Base-by-base conservation (phyloP, 345 rosid genomes). In the Atalantia buxifolia region DNA sequence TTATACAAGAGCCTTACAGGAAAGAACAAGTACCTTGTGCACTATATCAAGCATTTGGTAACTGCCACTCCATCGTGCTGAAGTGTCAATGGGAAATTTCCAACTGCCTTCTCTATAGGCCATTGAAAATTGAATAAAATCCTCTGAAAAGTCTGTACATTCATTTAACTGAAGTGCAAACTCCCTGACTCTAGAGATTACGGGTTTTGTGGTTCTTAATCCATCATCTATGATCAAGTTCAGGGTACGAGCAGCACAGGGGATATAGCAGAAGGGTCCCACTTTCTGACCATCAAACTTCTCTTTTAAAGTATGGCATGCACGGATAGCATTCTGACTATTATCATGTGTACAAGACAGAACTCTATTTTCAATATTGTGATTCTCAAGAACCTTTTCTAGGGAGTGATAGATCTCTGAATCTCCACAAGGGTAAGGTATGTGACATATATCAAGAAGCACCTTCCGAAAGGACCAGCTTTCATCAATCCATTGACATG, bases 261-360 rank as follows among this genome's bases (percentile, higher is more conserved):
- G 99, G 73, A 95, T 88, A 75, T 88, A 93, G 78, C 93, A 92
- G 86, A 95, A 95, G 45, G 96, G 94, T 27, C 91, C 91, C 19
- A 69, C 81, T 88, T 92, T 89, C 85, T 89, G 91, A 74, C 85
- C 87, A 81, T 93, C 96, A 55, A 92, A 83, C 72, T 91, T 88
- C 84, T 88, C 97, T 83, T 91, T 91, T 76, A 95, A 79, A 66
- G 91, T 81, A 82, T 86, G 97, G 80, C 94, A 92, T 40, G 99
- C 99, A 77, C 86, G 97, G 77, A 88, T 79, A 18, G 92, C 94
- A 66, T 87, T 88, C 79, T 85, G 93, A 80, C 92, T 93, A 77
- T 95, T 95, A 85, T 95, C 96, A 76, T 95, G 99, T 27, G 96
- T 95, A 87, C 98, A 93, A 27, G 97, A 89, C 14, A 95, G 89